These are phyloP conservation scores for Voacanga thouarsii DNA, from an alignment of 257 asterid species.

Conservation along the genomic window DNA sequence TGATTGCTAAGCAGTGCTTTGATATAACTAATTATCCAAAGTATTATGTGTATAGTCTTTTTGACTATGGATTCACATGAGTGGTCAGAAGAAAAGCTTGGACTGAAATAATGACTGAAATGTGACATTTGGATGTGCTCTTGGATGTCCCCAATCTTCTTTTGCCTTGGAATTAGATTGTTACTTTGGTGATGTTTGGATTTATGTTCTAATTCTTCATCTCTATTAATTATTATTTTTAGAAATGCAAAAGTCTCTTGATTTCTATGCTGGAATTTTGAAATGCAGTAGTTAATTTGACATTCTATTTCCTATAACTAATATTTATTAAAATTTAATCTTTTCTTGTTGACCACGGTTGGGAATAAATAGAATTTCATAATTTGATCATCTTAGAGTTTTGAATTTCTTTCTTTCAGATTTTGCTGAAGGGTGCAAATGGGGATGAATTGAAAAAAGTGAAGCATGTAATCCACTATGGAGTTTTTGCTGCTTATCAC, in stretches of 20 bases:
- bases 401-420: conserved; percentile 38
- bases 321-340: not conserved
- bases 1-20: not conserved
- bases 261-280: not conserved
- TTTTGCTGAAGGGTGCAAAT: conserved; percentile 74
- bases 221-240: not conserved
- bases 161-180: not conserved
- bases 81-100: not conserved
- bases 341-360: not conserved
- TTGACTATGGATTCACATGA: not conserved
- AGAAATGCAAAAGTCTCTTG: not conserved
- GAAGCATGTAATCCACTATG: conserved; percentile 60
- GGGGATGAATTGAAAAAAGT: conserved; percentile 77
- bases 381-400: not conserved
- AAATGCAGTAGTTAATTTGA: not conserved
- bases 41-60: not conserved
- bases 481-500: conserved; percentile 82
- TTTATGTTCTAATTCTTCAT: not conserved
- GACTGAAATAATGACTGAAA: not conserved
- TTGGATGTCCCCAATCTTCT: not conserved
- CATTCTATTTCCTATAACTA: not conserved
- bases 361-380: not conserved
- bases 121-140: not conserved
- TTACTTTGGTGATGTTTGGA: not conserved
- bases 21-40: not conserved